These are phyloP conservation scores for Irpex rosettiformis DNA, from an alignment of 1,284 basidiomycete species.

Conservation along the genomic window DNA sequence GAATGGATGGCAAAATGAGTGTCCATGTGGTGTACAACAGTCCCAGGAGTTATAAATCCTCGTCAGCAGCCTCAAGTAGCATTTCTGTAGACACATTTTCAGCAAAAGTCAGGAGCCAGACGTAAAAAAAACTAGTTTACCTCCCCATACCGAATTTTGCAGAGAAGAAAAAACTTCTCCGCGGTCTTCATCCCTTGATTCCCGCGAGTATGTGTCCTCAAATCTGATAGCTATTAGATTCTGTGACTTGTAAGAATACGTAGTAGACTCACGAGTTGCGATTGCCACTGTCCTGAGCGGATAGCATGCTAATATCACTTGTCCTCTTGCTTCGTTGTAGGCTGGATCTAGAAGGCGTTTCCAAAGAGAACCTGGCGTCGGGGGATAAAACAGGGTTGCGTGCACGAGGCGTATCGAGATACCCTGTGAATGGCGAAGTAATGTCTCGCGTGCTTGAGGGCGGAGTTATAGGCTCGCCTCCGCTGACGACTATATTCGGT, in stretches of 20 bases:
- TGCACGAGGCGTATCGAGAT: background rate
- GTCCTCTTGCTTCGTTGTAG: slow-evolving; percentile 52
- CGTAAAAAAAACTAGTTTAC: slow-evolving; percentile 34
- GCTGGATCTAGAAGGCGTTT: slow-evolving; percentile 37
- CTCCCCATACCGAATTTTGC: slow-evolving; percentile 68
- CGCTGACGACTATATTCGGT: slow-evolving; percentile 61
- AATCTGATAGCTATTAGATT: slow-evolving; percentile 5
- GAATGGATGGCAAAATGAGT: slow-evolving; percentile 2
- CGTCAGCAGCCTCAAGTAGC: slow-evolving; percentile 54
- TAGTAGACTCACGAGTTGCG: slow-evolving; percentile 40
- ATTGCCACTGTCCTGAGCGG: slow-evolving; percentile 45
- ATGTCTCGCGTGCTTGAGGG: slow-evolving; percentile 54
- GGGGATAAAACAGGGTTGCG: slow-evolving; percentile 29
- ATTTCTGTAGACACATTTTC: slow-evolving; percentile 35
- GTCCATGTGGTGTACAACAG: background rate
- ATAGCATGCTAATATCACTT: slow-evolving; percentile 61
- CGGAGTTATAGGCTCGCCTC: slow-evolving; percentile 46
- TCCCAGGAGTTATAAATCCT: slow-evolving; percentile 30
- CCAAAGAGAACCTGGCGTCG: slow-evolving; percentile 46
- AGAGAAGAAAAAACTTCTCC: slow-evolving; percentile 52
- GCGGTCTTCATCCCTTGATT: slow-evolving; percentile 34
- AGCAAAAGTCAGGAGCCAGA: slow-evolving; percentile 1
- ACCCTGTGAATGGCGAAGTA: slow-evolving; percentile 29
- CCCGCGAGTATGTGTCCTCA: slow-evolving; percentile 35
- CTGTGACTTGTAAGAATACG: slow-evolving; percentile 10